Evolutionary conservation across 768 basidiomycete species (phyloP).

Genomic region (Mycena latifolia): DNA sequence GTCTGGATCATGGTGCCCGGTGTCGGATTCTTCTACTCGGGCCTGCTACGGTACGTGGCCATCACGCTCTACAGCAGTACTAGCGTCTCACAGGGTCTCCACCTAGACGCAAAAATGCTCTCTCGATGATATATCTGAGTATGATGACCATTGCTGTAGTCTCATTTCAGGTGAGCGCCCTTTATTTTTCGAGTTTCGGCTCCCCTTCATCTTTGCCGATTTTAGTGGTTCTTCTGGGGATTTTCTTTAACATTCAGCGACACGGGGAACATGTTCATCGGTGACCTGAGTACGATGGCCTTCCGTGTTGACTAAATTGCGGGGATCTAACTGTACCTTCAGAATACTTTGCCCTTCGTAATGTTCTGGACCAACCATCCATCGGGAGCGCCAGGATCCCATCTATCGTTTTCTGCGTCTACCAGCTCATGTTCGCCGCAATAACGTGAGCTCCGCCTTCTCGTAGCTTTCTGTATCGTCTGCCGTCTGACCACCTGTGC

Average conservation of each 20-base stretch:
- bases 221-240: conserved; percentile 97
- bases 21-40: conserved; percentile 92
- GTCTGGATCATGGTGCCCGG: conserved; percentile 91
- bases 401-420: conserved; percentile 82
- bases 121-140: conserved; percentile 92
- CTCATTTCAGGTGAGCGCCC: conserved; percentile 76
- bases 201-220: conserved; percentile 20
- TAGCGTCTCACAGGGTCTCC: not conserved
- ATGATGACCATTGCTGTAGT: conserved; percentile 84
- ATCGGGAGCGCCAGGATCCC: conserved; percentile 81
- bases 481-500: conserved; percentile 34
- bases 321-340: not conserved
- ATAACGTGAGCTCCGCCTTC: conserved; percentile 72
- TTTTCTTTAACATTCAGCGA: conserved; percentile 94
- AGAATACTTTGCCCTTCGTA: conserved; percentile 88
- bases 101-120: conserved; percentile 86
- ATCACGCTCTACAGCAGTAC: not conserved
- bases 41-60: conserved; percentile 69
- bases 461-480: conserved; percentile 16
- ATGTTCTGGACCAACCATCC: conserved; percentile 82
- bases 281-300: conserved; percentile 68
- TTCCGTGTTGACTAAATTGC: not conserved
- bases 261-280: conserved; percentile 79
- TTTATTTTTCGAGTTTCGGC: not conserved
- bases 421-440: conserved; percentile 92